Evolutionary conservation across 768 basidiomycete species (phyloP).

Genomic region (Lactifluus piperatus): DNA sequence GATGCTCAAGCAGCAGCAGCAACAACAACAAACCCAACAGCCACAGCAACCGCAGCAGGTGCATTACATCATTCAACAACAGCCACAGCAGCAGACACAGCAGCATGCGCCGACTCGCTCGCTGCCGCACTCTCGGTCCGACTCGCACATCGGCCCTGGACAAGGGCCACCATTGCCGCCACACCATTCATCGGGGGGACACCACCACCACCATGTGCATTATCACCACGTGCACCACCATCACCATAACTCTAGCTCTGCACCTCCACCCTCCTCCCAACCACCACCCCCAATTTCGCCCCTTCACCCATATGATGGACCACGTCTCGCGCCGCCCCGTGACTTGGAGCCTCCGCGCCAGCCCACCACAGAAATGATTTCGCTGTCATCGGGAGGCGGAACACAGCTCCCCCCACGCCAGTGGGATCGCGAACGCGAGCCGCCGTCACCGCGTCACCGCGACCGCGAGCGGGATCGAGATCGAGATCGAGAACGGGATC

Average conservation of each 20-base stretch:
- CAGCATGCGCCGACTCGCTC: conserved; percentile 3
- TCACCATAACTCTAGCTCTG: conserved; percentile 23
- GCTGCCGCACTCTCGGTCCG: conserved; percentile 7
- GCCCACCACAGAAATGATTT: conserved; percentile 15
- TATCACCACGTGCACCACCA: conserved; percentile 30
- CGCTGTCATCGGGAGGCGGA: conserved; percentile 1
- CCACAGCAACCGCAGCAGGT: conserved; percentile 18
- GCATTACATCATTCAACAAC: conserved; percentile 17
- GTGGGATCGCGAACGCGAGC: conserved; percentile 19
- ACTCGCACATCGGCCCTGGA: conserved; percentile 16
- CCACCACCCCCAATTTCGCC: conserved; percentile 21
- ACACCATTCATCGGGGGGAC: conserved; percentile 14
- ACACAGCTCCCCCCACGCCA: conserved; percentile 3
- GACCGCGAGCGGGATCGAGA: conserved; percentile 15
- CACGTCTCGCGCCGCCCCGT: conserved; percentile 9
- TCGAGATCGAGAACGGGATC: conserved; percentile 23
- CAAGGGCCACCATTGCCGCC: conserved; percentile 13
- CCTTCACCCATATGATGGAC: conserved; percentile 9
- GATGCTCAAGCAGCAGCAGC: conserved; percentile 19
- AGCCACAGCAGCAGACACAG: conserved; percentile 17
- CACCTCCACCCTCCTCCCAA: conserved; percentile 11
- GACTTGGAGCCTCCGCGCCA: conserved; percentile 13
- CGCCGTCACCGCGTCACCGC: conserved; percentile 15
- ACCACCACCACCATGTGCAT: conserved; percentile 28
- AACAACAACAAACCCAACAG: conserved; percentile 20